Base-by-base conservation (phyloP, 371 early-diverging fungal species). In the Dichotomocladium elegans region DNA sequence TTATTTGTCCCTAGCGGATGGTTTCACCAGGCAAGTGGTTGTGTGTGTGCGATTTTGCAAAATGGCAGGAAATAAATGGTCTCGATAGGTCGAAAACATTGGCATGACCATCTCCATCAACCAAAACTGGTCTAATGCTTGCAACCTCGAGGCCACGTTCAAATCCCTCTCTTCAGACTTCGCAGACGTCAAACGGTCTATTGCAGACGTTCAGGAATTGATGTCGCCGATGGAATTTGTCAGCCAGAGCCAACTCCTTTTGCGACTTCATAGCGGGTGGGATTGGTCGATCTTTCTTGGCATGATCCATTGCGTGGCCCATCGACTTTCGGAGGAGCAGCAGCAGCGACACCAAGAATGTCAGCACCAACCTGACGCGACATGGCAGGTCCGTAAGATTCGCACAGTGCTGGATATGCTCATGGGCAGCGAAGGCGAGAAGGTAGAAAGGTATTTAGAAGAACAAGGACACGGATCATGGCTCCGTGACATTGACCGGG, bases 61-160 rank as follows among this genome's bases (percentile, higher is more conserved):
- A n/a, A n/a, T n/a, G n/a, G n/a, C n/a, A n/a, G 24, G 22, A 46
- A 15, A 21, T 25, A 10, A 43, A 51, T 29, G 19, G 24, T 29
- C 3, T 37, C n/a, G n/a, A 21, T 41, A 58, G 58, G 80, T 86
- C 10, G 77, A 74, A 35, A 89, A 89, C 43, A 70, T 84, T 29
- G 87, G 84, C 12, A 73, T 82, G 31, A 84, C 90, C 0, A 86
- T 90, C 30, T 86, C 87, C 3, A 85, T 90, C 67, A 90, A 90
- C 50, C 88, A 86, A 56, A 90, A 90, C 55, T 90, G 87, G 87
- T 55, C 58, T 19, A 86, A 86, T 49, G 77, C 80, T 15, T 74
- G 70, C 47, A 88, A 88, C 54, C 48, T 84, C 47, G 64, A 57
- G 7, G 47, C 58, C 1, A 60, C 82, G n/a, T 73, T 68, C 34